Conservation (phyloP, 139 green algal species). For the Chlamydomonas sp. region DNA sequence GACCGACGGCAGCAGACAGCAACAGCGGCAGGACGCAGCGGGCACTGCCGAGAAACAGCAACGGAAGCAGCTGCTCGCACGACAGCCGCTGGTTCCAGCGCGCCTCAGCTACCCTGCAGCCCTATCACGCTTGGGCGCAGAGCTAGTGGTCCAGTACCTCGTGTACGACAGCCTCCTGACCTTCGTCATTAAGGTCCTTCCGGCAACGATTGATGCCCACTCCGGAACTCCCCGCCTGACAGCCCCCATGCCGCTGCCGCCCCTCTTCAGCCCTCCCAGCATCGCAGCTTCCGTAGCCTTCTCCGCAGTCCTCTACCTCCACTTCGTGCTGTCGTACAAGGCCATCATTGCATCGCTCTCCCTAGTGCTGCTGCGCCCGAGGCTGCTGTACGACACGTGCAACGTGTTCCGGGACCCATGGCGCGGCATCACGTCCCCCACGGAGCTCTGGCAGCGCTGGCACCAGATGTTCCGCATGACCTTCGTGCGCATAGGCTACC, state of each 20-base stretch:
- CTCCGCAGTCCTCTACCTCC: conserved; percentile 11
- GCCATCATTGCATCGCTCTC: background rate
- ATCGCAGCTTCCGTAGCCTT: background rate
- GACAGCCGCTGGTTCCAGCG: background rate
- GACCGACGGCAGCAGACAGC: background rate
- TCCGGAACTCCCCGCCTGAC: no score
- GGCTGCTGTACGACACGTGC: background rate
- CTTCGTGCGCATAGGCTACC: conserved; percentile 28
- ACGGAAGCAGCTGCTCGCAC: background rate
- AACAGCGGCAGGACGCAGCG: background rate
- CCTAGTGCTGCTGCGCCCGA: background rate
- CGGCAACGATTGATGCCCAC: background rate
- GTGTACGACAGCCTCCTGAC: background rate
- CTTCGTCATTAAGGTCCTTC: background rate
- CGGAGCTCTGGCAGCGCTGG: conserved; percentile 33
- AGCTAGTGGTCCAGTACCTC: background rate
- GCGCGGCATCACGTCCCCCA: background rate
- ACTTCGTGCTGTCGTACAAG: conserved; percentile 15
- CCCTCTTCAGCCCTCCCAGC: background rate
- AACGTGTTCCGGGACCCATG: conserved; percentile 26
- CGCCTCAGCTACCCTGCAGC: background rate
- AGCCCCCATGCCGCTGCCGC: no score
- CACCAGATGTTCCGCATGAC: conserved; percentile 26
- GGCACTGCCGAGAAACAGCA: background rate
- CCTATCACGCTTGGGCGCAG: background rate